These are phyloP conservation scores for Suillus ampliporus DNA, from an alignment of 768 basidiomycete species.

Conservation along the genomic window DNA sequence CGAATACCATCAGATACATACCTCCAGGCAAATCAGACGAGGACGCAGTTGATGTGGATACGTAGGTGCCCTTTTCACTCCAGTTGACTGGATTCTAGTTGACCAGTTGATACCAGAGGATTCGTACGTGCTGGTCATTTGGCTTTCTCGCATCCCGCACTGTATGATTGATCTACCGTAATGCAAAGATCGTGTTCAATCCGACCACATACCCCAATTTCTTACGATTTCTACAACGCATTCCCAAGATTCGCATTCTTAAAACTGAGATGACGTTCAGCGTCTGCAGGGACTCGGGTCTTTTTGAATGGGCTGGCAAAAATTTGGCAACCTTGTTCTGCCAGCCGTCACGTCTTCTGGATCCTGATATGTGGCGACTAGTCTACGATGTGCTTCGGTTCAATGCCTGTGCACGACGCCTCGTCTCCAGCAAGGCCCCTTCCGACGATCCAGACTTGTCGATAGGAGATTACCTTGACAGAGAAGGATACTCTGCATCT, in stretches of 20 bases:
- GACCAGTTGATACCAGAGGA: background rate
- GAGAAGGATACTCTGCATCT: slow-evolving; percentile 67
- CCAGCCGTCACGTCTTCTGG: slow-evolving; percentile 63
- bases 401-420: slow-evolving; percentile 66
- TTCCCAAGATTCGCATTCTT: slow-evolving; percentile 52
- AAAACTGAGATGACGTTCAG: slow-evolving; percentile 81
- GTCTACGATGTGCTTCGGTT: slow-evolving; percentile 75
- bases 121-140: slow-evolving; percentile 50
- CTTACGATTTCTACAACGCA: slow-evolving; percentile 63
- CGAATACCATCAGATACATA: slow-evolving; percentile 69
- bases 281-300: slow-evolving; percentile 71
- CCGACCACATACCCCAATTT: slow-evolving; percentile 82
- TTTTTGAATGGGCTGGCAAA: slow-evolving; percentile 74
- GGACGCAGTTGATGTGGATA: slow-evolving; percentile 64
- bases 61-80: slow-evolving; percentile 49
- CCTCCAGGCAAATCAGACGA: slow-evolving; percentile 39
- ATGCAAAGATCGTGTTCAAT: slow-evolving; percentile 76
- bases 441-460: slow-evolving; percentile 41
- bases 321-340: slow-evolving; percentile 68
- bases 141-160: background rate
- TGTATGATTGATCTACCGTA: background rate
- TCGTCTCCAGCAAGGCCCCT: slow-evolving; percentile 24
- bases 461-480: slow-evolving; percentile 61
- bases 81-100: background rate
- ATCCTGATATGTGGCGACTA: slow-evolving; percentile 73